phyloP scores from a whole-genome alignment of 2,329 filamentous ascomycete genomes.

The Cytospora schulzeri region DNA sequence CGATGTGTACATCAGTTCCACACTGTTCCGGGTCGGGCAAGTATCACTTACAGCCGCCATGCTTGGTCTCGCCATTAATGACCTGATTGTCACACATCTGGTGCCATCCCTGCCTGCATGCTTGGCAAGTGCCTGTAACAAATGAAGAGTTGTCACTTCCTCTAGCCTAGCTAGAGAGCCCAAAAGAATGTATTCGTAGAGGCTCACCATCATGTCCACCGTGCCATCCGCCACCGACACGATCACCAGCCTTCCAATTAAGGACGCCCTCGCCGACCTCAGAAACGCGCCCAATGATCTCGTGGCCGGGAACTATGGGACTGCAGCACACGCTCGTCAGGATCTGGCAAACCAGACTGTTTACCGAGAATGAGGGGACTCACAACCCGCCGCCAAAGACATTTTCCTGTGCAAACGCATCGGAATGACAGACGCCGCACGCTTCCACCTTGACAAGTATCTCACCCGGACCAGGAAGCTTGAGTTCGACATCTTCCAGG shows the following conservation, averaged over 20 bases:
- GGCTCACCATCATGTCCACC: conserved; percentile 52
- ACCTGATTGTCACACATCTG: conserved; percentile 59
- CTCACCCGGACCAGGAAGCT: conserved; percentile 50
- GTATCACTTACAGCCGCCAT: conserved; percentile 51
- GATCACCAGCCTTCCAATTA: conserved; percentile 59
- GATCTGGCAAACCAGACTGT: background rate
- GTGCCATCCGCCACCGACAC: conserved; percentile 51
- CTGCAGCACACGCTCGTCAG: background rate
- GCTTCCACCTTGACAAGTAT: conserved; percentile 64
- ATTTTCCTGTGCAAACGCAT: conserved; percentile 40
- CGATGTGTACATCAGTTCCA: background rate
- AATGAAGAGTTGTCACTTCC: background rate
- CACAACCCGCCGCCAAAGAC: conserved; percentile 43
- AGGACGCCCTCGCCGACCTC: conserved; percentile 53
- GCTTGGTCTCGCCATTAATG: conserved; percentile 57
- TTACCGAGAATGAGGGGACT: background rate
- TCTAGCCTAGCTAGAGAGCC: background rate
- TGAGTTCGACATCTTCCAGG: conserved; percentile 55
- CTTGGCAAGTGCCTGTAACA: conserved; percentile 45
- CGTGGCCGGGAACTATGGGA: conserved; percentile 56
- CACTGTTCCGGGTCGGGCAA: too few relatives aligned
- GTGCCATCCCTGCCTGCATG: conserved; percentile 55
- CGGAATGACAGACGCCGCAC: conserved; percentile 62
- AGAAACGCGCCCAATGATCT: conserved; percentile 62
- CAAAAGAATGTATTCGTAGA: background rate